Evolutionary conservation across 345 rosid species (phyloP).

Genomic region (Pistacia vera): DNA sequence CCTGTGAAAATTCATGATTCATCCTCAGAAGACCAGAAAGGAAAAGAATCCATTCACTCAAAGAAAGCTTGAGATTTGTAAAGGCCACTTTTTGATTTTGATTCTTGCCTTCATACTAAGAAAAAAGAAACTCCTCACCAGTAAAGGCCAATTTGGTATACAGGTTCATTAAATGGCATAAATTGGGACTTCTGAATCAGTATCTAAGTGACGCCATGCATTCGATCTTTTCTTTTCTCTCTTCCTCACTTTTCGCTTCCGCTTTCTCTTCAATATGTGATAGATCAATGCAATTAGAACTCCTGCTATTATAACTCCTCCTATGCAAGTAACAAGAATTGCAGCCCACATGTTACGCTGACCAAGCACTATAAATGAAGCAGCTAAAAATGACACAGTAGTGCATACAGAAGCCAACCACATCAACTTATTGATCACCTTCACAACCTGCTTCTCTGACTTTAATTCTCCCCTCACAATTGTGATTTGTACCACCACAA

Average conservation of each 20-base stretch:
- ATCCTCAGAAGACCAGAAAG: too few species aligned
- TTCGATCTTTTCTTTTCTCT: constrained; percentile 45
- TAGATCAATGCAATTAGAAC: constrained; percentile 77
- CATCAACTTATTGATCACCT: constrained; percentile 88
- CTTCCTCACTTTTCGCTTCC: constrained; percentile 56
- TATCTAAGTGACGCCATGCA: constrained; percentile 46
- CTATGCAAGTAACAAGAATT: constrained; percentile 66
- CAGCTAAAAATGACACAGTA: constrained; percentile 70
- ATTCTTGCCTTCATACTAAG: too few species aligned
- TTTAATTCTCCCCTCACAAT: constrained; percentile 84
- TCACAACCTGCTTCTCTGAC: constrained; percentile 75
- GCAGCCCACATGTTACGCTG: constrained; percentile 75
- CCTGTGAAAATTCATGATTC: too few species aligned
- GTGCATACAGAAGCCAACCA: constrained; percentile 97
- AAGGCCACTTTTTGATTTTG: too few species aligned
- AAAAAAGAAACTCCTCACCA: not conserved
- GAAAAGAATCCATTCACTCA: not conserved
- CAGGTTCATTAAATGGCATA: constrained; percentile 63
- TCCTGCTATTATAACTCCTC: constrained; percentile 70
- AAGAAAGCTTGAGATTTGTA: not conserved
- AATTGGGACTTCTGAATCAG: constrained; percentile 70
- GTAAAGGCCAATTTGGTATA: not conserved
- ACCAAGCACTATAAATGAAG: constrained; percentile 86
- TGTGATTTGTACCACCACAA: constrained; percentile 91
- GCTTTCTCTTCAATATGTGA: constrained; percentile 67